Percentiles rank a stretch among this genome's conserved stretches.
These are phyloP conservation scores for Fagus crenata DNA, from an alignment of 306 rosid species.

Conservation along the genomic window DNA sequence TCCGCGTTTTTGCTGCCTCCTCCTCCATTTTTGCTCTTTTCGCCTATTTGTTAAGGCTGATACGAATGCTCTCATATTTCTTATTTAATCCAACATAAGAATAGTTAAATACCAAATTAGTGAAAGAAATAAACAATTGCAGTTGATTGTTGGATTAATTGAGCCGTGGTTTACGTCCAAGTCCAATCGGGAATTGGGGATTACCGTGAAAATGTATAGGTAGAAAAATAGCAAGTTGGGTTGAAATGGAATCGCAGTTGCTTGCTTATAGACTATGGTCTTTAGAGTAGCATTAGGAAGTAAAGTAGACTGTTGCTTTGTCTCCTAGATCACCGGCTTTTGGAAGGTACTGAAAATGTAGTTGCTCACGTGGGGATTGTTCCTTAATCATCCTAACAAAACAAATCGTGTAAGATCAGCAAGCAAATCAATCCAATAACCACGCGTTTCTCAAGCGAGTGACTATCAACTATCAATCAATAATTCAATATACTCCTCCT, in stretches of 20 bases:
- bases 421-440: neutral
- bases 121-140: too few species aligned
- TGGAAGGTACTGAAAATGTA: constrained; percentile 1
- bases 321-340: constrained; percentile 1
- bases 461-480: neutral
- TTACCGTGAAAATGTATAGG: neutral
- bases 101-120: too few species aligned
- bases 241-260: neutral
- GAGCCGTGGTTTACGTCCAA: too few species aligned
- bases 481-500: too few species aligned
- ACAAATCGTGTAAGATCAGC: neutral
- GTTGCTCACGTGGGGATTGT: constrained; percentile 18
- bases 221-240: neutral
- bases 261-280: neutral
- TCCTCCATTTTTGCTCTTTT: too few species aligned
- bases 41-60: too few species aligned
- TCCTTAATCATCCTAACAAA: neutral
- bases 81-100: too few species aligned
- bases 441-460: constrained; percentile 6
- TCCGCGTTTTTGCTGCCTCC: too few species aligned
- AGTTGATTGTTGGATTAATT: too few species aligned
- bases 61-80: too few species aligned
- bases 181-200: neutral
- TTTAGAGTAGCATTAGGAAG: too few species aligned
- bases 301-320: too few species aligned